phyloP scores from a whole-genome alignment of 2,329 filamentous ascomycete genomes.

The Fusarium sp. region DNA sequence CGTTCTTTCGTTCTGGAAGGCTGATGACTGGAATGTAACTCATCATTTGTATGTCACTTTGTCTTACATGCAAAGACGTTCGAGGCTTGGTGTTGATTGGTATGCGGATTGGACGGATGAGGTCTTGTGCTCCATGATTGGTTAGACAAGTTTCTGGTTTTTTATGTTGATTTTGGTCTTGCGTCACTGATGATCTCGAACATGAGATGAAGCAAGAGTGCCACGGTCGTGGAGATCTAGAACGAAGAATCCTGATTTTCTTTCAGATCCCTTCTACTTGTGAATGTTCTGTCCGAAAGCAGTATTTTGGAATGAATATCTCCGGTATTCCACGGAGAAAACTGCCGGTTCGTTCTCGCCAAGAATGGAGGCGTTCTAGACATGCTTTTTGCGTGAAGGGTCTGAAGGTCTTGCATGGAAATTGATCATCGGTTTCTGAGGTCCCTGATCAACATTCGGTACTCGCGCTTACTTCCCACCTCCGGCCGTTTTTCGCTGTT shows the following conservation, averaged over 20 bases:
- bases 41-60: neutral
- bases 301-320: neutral
- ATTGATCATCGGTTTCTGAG: neutral
- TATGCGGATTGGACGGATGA: neutral
- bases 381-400: neutral
- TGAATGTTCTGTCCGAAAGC: neutral
- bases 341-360: neutral
- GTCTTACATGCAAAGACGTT: neutral
- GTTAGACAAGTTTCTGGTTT: neutral
- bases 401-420: neutral
- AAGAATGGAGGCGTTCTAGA: neutral
- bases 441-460: neutral
- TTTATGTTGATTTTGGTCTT: neutral
- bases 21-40: neutral
- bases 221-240: neutral
- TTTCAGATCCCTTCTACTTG: fast-evolving
- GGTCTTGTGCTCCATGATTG: neutral
- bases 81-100: neutral
- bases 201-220: neutral
- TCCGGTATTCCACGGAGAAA: neutral
- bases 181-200: neutral
- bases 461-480: neutral
- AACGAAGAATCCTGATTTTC: neutral
- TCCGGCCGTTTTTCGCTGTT: neutral
- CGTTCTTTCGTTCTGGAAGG: neutral